Conservation (phyloP, 495 filamentous ascomycete genomes). For the Sabuloglossum arenarium region DNA sequence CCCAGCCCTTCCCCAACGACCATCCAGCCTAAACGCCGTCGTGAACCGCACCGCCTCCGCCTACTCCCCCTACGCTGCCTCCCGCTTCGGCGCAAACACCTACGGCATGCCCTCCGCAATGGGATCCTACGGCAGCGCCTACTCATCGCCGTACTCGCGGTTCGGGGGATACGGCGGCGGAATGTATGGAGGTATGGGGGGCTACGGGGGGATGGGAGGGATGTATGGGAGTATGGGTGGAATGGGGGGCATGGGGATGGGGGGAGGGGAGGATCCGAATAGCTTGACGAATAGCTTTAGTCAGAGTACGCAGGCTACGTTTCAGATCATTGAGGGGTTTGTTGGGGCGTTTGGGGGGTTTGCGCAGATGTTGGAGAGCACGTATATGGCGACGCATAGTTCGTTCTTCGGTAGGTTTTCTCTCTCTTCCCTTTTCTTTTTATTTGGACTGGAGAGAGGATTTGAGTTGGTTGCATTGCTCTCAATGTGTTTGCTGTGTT, state of each 20-base stretch:
- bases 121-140: conserved; percentile 20
- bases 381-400: conserved; percentile 99
- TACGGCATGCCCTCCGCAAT: conserved; percentile 25
- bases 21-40: conserved; percentile 50
- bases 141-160: conserved; percentile 45
- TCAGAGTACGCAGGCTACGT: conserved; percentile 88
- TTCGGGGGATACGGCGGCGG: conserved; percentile 24
- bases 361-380: conserved; percentile 98
- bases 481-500: no score
- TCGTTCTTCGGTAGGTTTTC: conserved; percentile 78
- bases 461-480: no score
- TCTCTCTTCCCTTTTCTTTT: conserved; percentile 4
- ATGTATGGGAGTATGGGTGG: conserved; percentile 26
- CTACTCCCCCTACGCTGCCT: conserved; percentile 55
- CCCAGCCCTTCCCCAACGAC: conserved; percentile 63
- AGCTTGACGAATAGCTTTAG: conserved; percentile 80
- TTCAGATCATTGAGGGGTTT: conserved; percentile 95
- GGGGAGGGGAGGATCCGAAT: conserved; percentile 65
- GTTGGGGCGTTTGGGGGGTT: conserved; percentile 98
- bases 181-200: conserved; percentile 36
- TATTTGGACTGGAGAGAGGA: background rate
- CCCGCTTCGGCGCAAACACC: conserved; percentile 31
- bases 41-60: conserved; percentile 68
- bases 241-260: conserved; percentile 32
- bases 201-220: conserved; percentile 21